phyloP scores from a whole-genome alignment of 768 basidiomycete genomes.

The Rhizopogon salebrosus region DNA sequence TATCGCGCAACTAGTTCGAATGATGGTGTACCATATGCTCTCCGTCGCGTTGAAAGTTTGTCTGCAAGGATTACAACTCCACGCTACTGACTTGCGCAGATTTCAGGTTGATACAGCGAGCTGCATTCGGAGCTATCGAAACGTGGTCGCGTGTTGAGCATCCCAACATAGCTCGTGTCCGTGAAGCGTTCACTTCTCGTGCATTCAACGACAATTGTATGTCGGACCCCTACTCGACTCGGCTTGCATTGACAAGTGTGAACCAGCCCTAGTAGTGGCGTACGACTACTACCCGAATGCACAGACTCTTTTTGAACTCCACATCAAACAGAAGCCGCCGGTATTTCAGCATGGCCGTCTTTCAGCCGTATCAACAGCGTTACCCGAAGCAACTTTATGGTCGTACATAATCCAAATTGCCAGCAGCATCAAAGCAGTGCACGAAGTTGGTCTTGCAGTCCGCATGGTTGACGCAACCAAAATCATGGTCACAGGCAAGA shows the following conservation, averaged over 20 bases:
- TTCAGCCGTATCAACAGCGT: constrained; percentile 25
- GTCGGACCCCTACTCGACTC: constrained; percentile 20
- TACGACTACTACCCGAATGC: constrained; percentile 87
- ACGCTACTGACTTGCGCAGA: constrained; percentile 39
- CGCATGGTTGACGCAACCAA: constrained; percentile 83
- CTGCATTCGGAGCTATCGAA: constrained; percentile 79
- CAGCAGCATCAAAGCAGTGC: constrained; percentile 80
- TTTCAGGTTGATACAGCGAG: constrained; percentile 76
- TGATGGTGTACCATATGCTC: constrained; percentile 73
- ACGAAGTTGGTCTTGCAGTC: constrained; percentile 75
- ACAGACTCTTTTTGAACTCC: constrained; percentile 73
- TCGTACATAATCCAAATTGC: constrained; percentile 89
- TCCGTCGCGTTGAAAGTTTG: constrained; percentile 85
- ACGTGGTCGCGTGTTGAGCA: constrained; percentile 82
- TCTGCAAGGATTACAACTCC: constrained; percentile 3
- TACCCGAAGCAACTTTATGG: constrained; percentile 87
- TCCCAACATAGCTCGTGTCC: constrained; percentile 76
- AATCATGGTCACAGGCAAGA: constrained; percentile 83
- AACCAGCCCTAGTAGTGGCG: constrained; percentile 80
- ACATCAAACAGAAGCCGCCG: constrained; percentile 56
- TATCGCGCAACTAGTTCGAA: constrained; percentile 76
- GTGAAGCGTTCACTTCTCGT: constrained; percentile 93
- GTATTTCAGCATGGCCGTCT: constrained; percentile 31
- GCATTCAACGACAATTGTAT: constrained; percentile 90
- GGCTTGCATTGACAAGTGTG: neutral